Evolutionary conservation across 495 filamentous ascomycete species (phyloP).

Genomic region (Penicillium fimorum): DNA sequence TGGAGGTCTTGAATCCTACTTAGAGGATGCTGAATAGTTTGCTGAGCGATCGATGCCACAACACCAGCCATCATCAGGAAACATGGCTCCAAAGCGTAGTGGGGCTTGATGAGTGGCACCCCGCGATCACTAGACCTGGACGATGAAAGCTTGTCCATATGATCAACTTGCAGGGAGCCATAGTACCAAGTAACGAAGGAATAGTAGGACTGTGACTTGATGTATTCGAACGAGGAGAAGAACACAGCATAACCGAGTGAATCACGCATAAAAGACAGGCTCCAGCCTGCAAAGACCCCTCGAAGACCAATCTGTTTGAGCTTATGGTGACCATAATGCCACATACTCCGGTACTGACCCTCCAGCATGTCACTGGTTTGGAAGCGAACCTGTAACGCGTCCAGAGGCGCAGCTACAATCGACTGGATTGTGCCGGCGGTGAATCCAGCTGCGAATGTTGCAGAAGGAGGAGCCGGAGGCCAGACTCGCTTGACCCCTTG

Average conservation of each 20-base stretch:
- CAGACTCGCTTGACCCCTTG: constrained; percentile 67
- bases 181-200: constrained; percentile 77
- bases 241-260: constrained; percentile 78
- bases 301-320: constrained; percentile 73
- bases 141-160: constrained; percentile 29
- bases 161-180: constrained; percentile 46
- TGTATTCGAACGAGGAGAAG: constrained; percentile 81
- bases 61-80: constrained; percentile 79
- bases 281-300: constrained; percentile 81
- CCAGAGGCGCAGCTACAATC: constrained; percentile 79
- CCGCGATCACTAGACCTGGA: constrained; percentile 31
- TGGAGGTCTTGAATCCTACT: constrained; percentile 72
- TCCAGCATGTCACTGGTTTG: constrained; percentile 66
- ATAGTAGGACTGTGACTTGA: constrained; percentile 85
- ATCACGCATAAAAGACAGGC: constrained; percentile 76
- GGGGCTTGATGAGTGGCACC: constrained; percentile 67
- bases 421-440: constrained; percentile 76
- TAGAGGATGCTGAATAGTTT: constrained; percentile 75
- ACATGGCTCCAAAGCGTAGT: constrained; percentile 79
- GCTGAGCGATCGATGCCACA: constrained; percentile 72
- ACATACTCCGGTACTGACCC: constrained; percentile 74
- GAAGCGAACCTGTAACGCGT: constrained; percentile 80
- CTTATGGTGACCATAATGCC: constrained; percentile 73
- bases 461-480: constrained; percentile 63
- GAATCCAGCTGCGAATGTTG: constrained; percentile 76